These are phyloP conservation scores for Fraxinus sp. DNA, from an alignment of 305 asterid species.

Conservation along the genomic window DNA sequence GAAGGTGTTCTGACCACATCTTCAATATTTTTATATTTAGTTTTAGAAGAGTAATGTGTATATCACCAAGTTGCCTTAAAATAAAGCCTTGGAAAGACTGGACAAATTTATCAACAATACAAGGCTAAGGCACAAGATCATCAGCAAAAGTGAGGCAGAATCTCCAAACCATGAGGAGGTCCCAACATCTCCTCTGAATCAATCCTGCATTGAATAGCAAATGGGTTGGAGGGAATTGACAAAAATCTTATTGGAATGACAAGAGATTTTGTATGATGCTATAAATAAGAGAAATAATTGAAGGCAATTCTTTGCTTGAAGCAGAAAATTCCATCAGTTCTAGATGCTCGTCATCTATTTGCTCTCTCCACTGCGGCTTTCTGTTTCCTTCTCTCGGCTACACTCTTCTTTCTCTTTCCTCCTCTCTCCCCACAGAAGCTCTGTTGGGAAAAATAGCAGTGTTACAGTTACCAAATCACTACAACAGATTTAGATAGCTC, in stretches of 20 bases:
- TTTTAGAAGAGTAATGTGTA: constrained; percentile 69
- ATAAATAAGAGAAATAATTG: constrained; percentile 69
- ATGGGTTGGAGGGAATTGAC: constrained; percentile 94
- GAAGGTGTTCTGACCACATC: constrained; percentile 92
- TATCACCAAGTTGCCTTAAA: constrained; percentile 82
- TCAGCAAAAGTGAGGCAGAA: constrained; percentile 91
- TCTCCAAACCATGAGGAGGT: constrained; percentile 92
- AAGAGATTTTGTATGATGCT: constrained; percentile 83
- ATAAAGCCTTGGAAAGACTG: constrained; percentile 96
- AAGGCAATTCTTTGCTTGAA: constrained; percentile 74
- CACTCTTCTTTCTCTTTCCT: constrained; percentile 82
- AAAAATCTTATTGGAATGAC: constrained; percentile 63
- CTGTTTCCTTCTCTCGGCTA: constrained; percentile 68
- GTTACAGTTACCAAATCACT: too few species aligned
- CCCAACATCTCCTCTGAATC: constrained; percentile 87
- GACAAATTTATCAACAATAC: constrained; percentile 84
- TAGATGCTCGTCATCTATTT: constrained; percentile 93
- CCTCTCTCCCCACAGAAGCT: constrained; percentile 71
- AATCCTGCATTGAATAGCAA: constrained; percentile 77
- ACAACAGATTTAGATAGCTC: too few species aligned
- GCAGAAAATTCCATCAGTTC: constrained; percentile 98
- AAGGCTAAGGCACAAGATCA: constrained; percentile 93
- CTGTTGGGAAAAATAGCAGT: constrained; percentile 8
- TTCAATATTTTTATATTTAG: constrained; percentile 85
- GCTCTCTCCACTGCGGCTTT: constrained; percentile 65